Conservation (phyloP, 371 early-diverging fungal genomes). For the Haplosporangium sp. region DNA sequence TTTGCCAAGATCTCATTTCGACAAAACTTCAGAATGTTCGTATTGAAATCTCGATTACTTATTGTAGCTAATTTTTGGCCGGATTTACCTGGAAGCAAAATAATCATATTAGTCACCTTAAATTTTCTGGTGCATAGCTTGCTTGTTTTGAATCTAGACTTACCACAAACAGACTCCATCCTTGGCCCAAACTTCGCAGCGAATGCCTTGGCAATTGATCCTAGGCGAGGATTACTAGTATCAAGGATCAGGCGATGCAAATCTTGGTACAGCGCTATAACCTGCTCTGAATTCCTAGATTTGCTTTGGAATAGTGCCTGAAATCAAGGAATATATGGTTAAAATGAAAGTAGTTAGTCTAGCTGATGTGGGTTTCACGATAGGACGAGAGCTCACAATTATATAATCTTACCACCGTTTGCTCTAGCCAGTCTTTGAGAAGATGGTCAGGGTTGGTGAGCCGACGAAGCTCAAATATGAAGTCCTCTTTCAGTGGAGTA, state of each 20-base stretch:
- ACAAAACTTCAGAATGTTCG: slow-evolving; percentile 54
- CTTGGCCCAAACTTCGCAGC: slow-evolving; percentile 63
- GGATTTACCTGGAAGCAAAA: slow-evolving; percentile 56
- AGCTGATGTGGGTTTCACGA: too few species aligned
- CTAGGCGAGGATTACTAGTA: slow-evolving; percentile 27
- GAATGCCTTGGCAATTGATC: slow-evolving; percentile 59
- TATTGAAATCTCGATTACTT: slow-evolving; percentile 55
- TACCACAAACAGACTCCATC: slow-evolving; percentile 61
- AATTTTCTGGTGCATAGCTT: neutral
- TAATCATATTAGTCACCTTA: too few species aligned
- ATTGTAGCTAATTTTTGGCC: slow-evolving; percentile 60
- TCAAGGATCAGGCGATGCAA: slow-evolving; percentile 35
- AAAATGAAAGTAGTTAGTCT: too few species aligned
- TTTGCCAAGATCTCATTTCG: slow-evolving; percentile 54
- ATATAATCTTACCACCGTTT: slow-evolving; percentile 56
- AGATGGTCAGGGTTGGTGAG: slow-evolving; percentile 78
- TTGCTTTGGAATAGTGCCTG: slow-evolving; percentile 43
- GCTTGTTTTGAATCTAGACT: neutral
- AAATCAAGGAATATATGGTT: neutral
- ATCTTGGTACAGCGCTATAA: slow-evolving; percentile 43
- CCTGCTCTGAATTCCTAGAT: slow-evolving; percentile 23
- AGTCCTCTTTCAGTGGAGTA: slow-evolving; percentile 66
- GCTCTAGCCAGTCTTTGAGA: slow-evolving; percentile 74
- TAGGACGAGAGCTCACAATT: neutral
- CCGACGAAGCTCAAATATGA: slow-evolving; percentile 73